Evolutionary conservation across 306 rosid genomes (phyloP).

Genomic region (Gleditsia sinensis): DNA sequence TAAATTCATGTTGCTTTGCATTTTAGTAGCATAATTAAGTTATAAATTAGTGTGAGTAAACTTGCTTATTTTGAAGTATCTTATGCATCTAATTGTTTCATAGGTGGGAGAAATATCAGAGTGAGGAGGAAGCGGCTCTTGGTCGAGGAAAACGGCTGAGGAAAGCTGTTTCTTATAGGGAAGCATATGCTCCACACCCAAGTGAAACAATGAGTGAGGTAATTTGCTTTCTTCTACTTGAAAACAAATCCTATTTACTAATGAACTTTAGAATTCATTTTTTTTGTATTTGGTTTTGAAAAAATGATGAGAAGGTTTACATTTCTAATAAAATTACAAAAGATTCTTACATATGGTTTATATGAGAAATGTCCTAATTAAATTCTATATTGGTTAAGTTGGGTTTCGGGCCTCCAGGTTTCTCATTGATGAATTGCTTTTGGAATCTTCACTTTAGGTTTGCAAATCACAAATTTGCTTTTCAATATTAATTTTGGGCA

Average conservation of each 20-base stretch:
- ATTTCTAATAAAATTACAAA: conserved; percentile 5
- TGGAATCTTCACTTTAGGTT: background rate
- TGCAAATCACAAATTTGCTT: background rate
- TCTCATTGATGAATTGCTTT: conserved; percentile 11
- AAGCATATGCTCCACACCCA: conserved; percentile 88
- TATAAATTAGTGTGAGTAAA: conserved; percentile 31
- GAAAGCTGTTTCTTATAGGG: conserved; percentile 96
- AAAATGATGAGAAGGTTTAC: conserved; percentile 16
- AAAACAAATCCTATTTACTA: conserved; percentile 28
- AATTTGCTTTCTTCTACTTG: conserved; percentile 38
- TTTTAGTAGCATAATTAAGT: conserved; percentile 17
- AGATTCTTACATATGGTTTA: background rate
- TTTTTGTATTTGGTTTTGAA: conserved; percentile 20
- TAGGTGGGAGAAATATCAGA: conserved; percentile 98
- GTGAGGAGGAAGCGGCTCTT: conserved; percentile 95
- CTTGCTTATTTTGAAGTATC: conserved; percentile 22
- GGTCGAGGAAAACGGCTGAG: conserved; percentile 98
- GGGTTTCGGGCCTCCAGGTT: background rate
- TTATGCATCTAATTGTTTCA: conserved; percentile 36
- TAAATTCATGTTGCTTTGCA: conserved; percentile 12
- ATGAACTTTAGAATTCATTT: conserved; percentile 2
- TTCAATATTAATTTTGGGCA: conserved; percentile 14
- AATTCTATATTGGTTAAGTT: conserved; percentile 10
- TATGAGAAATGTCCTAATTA: conserved; percentile 1
- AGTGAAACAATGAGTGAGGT: conserved; percentile 84